Evolutionary conservation across 176 grass and related monocot genomes (phyloP).

Genomic region (Zea luxurians): DNA sequence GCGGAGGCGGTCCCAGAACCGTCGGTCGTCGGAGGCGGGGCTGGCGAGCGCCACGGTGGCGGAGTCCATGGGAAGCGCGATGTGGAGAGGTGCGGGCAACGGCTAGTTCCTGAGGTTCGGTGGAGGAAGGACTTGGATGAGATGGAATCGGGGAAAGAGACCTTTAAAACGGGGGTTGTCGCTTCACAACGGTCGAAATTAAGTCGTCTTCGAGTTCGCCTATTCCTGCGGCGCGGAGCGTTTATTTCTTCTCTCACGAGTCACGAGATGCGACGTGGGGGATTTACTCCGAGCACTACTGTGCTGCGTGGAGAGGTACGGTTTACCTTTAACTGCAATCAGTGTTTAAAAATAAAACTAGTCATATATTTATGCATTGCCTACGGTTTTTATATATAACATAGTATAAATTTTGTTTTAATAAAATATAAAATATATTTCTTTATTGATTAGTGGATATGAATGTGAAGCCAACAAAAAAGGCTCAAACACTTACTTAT

Average conservation of each 20-base stretch:
- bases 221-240: background rate
- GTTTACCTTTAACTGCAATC: too few relatives aligned
- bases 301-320: too few relatives aligned
- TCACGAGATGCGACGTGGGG: background rate
- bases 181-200: slow-evolving; percentile 47
- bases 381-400: too few relatives aligned
- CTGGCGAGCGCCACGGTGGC: slow-evolving; percentile 45
- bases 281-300: background rate
- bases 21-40: slow-evolving; percentile 69
- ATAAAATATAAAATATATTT: too few relatives aligned
- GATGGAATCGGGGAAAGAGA: background rate
- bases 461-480: too few relatives aligned
- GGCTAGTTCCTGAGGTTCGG: slow-evolving; percentile 39
- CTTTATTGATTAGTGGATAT: too few relatives aligned
- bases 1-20: slow-evolving; percentile 72
- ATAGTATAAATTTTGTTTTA: too few relatives aligned
- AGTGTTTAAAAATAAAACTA: too few relatives aligned
- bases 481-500: too few relatives aligned
- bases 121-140: background rate
- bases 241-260: background rate
- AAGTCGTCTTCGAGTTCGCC: background rate
- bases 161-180: slow-evolving; percentile 10
- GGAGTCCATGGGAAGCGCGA: slow-evolving; percentile 52
- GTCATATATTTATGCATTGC: too few relatives aligned
- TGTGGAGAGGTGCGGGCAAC: slow-evolving; percentile 12